Evolutionary conservation across 176 grass and related monocot genomes (phyloP).

Genomic region (Triticum timopheevii): DNA sequence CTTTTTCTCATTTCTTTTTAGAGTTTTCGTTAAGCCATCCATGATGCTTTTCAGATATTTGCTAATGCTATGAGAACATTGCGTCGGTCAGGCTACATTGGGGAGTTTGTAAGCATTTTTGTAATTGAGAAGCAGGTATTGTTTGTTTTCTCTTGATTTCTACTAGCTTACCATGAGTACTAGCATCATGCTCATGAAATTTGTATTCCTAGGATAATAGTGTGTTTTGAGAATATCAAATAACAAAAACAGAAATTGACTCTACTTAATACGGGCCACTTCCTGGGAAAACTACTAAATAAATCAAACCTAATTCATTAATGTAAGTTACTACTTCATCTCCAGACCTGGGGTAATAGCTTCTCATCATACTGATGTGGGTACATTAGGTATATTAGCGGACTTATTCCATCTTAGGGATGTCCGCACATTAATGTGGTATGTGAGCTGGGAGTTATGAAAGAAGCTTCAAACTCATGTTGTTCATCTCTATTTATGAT

Average conservation of each 20-base stretch:
- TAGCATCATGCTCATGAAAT: background rate
- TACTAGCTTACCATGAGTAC: conserved; percentile 1
- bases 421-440: background rate
- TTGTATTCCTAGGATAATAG: background rate
- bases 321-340: background rate
- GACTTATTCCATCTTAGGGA: background rate
- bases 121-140: conserved; percentile 83
- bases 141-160: conserved; percentile 19
- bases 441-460: too few relatives aligned
- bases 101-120: conserved; percentile 88
- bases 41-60: conserved; percentile 62
- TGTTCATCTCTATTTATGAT: too few relatives aligned
- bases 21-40: conserved; percentile 5
- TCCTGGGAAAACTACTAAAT: background rate
- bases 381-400: too few relatives aligned
- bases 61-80: conserved; percentile 70
- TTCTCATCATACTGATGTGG: too few relatives aligned
- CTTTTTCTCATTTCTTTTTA: background rate
- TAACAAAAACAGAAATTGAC: background rate
- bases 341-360: background rate
- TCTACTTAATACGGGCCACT: background rate
- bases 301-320: background rate
- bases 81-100: conserved; percentile 62
- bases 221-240: background rate
- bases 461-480: too few relatives aligned